Conservation (phyloP, 2,329 filamentous ascomycete species). For the Chrysoporthe puriensis region DNA sequence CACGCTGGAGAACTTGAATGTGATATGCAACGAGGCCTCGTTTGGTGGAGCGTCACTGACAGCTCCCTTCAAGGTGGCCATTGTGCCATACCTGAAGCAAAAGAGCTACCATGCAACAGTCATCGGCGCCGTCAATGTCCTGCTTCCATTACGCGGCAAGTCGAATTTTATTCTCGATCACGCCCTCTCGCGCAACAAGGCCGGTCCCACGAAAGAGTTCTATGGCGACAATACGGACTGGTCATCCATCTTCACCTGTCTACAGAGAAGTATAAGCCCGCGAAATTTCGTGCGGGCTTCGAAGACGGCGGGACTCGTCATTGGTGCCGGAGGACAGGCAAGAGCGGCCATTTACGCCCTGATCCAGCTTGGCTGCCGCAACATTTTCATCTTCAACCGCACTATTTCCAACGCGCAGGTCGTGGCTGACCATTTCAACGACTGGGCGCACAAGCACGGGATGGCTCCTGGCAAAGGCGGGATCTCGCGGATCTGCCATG, state of each 20-base stretch:
- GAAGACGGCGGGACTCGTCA: conserved; percentile 58
- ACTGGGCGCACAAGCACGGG: conserved; percentile 45
- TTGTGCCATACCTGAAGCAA: conserved; percentile 65
- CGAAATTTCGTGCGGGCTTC: conserved; percentile 62
- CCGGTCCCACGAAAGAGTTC: conserved; percentile 64
- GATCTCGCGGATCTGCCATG: conserved; percentile 47
- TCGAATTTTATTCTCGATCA: conserved; percentile 56
- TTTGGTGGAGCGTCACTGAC: conserved; percentile 70
- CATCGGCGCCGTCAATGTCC: conserved; percentile 73
- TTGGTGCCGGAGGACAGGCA: conserved; percentile 72
- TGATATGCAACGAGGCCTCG: conserved; percentile 59
- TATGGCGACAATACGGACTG: conserved; percentile 59
- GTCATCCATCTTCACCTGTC: conserved; percentile 53
- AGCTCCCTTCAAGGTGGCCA: conserved; percentile 71
- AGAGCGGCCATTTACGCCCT: conserved; percentile 75
- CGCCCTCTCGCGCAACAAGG: conserved; percentile 61
- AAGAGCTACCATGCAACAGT: conserved; percentile 70
- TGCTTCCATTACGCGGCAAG: conserved; percentile 66
- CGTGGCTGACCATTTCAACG: conserved; percentile 70
- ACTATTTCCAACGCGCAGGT: conserved; percentile 63
- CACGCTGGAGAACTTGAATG: conserved; percentile 63
- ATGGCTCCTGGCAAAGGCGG: conserved; percentile 41
- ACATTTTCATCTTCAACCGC: conserved; percentile 73
- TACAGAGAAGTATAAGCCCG: conserved; percentile 71
- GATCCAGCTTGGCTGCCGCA: conserved; percentile 71